phyloP scores from a whole-genome alignment of 768 basidiomycete genomes.

The Suillus bovinus region DNA sequence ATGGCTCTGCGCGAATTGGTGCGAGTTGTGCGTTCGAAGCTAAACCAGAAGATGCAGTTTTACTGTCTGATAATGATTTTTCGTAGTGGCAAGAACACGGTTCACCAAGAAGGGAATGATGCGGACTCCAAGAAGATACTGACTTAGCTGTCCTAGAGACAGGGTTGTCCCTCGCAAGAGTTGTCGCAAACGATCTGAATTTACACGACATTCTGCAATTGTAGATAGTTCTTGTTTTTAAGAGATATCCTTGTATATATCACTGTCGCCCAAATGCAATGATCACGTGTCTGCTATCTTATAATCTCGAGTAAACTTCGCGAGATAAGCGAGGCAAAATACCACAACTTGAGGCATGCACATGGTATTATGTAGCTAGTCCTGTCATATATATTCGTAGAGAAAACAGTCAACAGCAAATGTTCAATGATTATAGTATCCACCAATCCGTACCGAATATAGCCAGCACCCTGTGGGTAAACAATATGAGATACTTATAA shows the following conservation, averaged over 20 bases:
- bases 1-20: neutral
- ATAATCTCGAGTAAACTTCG: too few species aligned
- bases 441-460: neutral
- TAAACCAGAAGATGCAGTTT: neutral
- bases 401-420: neutral
- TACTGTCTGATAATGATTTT: neutral
- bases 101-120: neutral
- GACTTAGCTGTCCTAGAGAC: neutral
- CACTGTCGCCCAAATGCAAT: too few species aligned
- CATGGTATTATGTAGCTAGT: neutral
- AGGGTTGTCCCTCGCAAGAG: too few species aligned
- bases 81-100: neutral
- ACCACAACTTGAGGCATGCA: neutral
- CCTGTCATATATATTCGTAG: neutral
- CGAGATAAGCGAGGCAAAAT: too few species aligned
- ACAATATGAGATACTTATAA: constrained; percentile 9
- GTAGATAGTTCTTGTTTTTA: too few species aligned
- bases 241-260: too few species aligned
- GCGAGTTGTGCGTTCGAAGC: neutral
- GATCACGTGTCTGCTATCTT: too few species aligned
- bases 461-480: constrained; percentile 1
- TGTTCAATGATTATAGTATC: constrained; percentile 5
- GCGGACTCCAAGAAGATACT: neutral
- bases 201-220: too few species aligned
- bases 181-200: too few species aligned